A percentile compares a stretch with the other conserved stretches of the same genome.
phyloP scores from a whole-genome alignment of 208 protist genomes.

The Leishmania braziliensis region DNA sequence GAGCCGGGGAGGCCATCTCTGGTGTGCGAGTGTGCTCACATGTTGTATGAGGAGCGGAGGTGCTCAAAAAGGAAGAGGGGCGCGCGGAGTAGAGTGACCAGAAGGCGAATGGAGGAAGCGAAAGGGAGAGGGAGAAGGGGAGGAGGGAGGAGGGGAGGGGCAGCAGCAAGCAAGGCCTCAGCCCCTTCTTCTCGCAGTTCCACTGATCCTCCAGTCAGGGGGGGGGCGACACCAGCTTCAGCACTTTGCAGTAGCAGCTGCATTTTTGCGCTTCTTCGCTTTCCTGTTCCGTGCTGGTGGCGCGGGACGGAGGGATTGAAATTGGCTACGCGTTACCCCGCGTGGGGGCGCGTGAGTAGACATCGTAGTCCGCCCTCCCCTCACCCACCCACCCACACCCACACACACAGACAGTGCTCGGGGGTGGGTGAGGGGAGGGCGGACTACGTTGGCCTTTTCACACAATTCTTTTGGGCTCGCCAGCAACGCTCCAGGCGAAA shows the following conservation, averaged over 20 bases:
- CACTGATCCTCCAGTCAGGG: neutral
- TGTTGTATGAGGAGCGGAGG: too few relatives aligned
- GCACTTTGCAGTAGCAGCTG: neutral
- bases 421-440: neutral
- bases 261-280: neutral
- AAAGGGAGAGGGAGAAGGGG: neutral
- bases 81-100: neutral
- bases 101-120: neutral
- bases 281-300: neutral
- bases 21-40: neutral
- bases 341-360: neutral
- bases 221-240: neutral
- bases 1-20: neutral
- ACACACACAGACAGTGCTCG: neutral
- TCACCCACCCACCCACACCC: too few relatives aligned
- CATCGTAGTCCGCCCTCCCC: neutral
- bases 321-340: neutral
- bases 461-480: neutral
- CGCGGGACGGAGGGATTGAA: neutral
- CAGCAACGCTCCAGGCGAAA: neutral
- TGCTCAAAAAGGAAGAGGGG: neutral
- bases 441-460: too few relatives aligned
- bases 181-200: neutral
- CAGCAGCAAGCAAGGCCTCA: neutral
- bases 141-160: neutral